A percentile compares a stretch with the other conserved stretches of the same genome.
Conservation (phyloP, 768 basidiomycete species). For the Kwoniella mangroviensis region DNA sequence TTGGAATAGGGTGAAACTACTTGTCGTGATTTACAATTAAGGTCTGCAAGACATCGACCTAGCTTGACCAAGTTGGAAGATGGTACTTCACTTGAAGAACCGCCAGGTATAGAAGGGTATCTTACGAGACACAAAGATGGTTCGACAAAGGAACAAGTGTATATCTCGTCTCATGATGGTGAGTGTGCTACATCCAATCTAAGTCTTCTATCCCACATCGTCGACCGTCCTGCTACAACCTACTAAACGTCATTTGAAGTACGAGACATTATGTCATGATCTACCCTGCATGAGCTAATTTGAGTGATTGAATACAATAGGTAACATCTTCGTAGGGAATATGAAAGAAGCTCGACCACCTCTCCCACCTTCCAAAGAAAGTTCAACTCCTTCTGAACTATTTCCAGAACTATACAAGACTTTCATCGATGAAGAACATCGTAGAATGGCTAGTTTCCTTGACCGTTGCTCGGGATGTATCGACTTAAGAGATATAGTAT, state of each 20-base stretch:
- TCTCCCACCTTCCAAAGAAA: slow-evolving; percentile 32
- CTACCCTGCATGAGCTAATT: not conserved
- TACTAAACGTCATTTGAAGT: too few relatives aligned
- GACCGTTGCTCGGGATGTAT: slow-evolving; percentile 63
- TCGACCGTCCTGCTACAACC: too few relatives aligned
- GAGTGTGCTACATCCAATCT: not conserved
- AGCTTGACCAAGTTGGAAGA: slow-evolving; percentile 60
- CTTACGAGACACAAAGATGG: slow-evolving; percentile 57
- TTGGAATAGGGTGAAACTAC: slow-evolving; percentile 24
- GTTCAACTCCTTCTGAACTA: slow-evolving; percentile 34
- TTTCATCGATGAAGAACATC: slow-evolving; percentile 48
- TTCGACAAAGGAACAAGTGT: slow-evolving; percentile 37
- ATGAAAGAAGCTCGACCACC: slow-evolving; percentile 43
- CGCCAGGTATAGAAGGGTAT: slow-evolving; percentile 84
- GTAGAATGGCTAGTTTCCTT: slow-evolving; percentile 53
- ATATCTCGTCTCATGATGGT: slow-evolving; percentile 49
- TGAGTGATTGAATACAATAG: slow-evolving; percentile 23
- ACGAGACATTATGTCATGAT: too few relatives aligned
- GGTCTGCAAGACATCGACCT: slow-evolving; percentile 72
- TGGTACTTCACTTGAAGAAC: slow-evolving; percentile 68
- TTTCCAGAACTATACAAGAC: slow-evolving; percentile 39
- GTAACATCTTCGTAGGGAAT: slow-evolving; percentile 46
- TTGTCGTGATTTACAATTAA: slow-evolving; percentile 67
- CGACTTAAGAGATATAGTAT: slow-evolving; percentile 72
- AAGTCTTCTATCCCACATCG: too few relatives aligned